These are phyloP conservation scores for Monilinia polystroma DNA, from an alignment of 2,329 filamentous ascomycete species.

Conservation along the genomic window DNA sequence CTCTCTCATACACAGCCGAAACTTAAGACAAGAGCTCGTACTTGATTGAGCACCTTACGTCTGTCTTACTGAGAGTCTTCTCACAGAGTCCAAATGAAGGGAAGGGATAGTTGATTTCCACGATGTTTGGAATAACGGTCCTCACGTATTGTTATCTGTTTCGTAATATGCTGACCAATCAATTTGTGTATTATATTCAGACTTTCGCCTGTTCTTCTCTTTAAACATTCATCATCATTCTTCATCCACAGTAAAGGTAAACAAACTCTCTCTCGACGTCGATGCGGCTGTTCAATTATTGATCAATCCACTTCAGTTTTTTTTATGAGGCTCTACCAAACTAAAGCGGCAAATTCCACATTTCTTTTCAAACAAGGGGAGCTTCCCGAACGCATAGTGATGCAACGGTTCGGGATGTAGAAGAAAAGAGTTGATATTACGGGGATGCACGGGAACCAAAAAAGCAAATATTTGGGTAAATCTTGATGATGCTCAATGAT, in stretches of 20 bases:
- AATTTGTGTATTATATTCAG: neutral
- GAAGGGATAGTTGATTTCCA: slow-evolving; percentile 1
- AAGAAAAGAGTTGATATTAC: neutral
- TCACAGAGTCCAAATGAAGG: slow-evolving; percentile 6
- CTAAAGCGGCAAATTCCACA: slow-evolving; percentile 6
- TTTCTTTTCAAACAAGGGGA: neutral
- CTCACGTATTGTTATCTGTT: neutral
- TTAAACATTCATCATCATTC: neutral
- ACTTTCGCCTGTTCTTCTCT: neutral
- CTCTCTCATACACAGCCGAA: neutral
- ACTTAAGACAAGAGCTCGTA: neutral
- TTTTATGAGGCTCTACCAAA: slow-evolving; percentile 1
- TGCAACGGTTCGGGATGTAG: neutral
- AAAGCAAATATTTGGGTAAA: neutral
- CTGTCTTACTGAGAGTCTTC: neutral
- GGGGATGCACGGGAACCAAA: neutral
- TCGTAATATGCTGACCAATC: neutral
- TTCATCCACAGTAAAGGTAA: neutral
- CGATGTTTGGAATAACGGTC: neutral
- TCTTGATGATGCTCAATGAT: too few species aligned
- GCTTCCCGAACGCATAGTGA: slow-evolving; percentile 4
- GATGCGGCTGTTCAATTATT: neutral
- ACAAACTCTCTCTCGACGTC: neutral
- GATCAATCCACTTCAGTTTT: neutral
- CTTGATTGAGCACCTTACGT: neutral